A percentile compares a stretch with the other conserved stretches of the same genome.
Evolutionary conservation across 768 basidiomycete genomes (phyloP).

Genomic region (Crucibulum laeve): DNA sequence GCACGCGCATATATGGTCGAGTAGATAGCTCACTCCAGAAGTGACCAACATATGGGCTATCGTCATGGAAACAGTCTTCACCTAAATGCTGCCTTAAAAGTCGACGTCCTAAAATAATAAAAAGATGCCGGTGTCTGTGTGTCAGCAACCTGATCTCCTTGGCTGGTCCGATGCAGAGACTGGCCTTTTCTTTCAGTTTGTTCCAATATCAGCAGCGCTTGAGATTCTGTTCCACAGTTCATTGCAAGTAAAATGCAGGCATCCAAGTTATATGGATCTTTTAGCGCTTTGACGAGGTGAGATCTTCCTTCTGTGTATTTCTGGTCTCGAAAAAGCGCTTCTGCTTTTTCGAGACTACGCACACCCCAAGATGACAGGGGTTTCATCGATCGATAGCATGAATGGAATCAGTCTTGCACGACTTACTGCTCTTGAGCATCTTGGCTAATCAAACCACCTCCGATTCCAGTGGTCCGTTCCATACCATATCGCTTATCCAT

Average conservation of each 20-base stretch:
- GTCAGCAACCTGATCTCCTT: neutral
- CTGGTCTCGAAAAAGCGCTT: constrained; percentile 25
- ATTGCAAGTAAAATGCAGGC: constrained; percentile 31
- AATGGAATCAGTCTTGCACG: neutral
- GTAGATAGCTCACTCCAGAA: constrained; percentile 35
- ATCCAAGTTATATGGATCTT: constrained; percentile 36
- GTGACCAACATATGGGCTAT: constrained; percentile 24
- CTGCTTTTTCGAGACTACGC: constrained; percentile 31
- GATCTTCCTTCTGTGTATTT: constrained; percentile 31
- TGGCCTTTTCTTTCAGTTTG: constrained; percentile 12
- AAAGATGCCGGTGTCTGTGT: neutral
- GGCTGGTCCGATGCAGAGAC: neutral
- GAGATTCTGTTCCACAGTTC: constrained; percentile 16
- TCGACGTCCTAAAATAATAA: constrained; percentile 20
- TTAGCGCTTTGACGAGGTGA: constrained; percentile 32
- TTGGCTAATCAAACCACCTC: neutral
- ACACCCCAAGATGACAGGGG: neutral
- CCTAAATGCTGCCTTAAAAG: constrained; percentile 23
- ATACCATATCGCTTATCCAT: too few relatives aligned
- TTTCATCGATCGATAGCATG: neutral
- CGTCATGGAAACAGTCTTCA: constrained; percentile 31
- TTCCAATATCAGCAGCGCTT: constrained; percentile 21
- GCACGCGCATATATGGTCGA: constrained; percentile 41
- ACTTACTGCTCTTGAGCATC: neutral
- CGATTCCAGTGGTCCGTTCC: neutral